A percentile compares a stretch with the other conserved stretches of the same genome.
These are phyloP conservation scores for Ganoderma leucocontextum DNA, from an alignment of 1,284 basidiomycete species.

Conservation along the genomic window DNA sequence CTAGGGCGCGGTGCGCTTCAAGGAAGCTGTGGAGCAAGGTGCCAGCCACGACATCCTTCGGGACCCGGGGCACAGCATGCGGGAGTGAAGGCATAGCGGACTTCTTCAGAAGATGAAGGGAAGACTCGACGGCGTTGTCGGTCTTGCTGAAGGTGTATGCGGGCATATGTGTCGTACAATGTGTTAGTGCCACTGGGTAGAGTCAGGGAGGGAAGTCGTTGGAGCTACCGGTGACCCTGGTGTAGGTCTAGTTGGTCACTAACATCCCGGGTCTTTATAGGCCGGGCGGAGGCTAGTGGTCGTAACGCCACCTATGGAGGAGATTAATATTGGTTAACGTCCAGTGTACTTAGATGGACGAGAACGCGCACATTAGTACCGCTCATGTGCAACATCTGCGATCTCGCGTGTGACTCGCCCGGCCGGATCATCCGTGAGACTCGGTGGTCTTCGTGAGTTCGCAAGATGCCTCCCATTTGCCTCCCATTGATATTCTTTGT, in stretches of 20 bases:
- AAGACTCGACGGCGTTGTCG: conserved; percentile 21
- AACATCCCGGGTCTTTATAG: conserved; percentile 29
- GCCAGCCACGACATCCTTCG: conserved; percentile 20
- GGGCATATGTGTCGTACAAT: conserved; percentile 24
- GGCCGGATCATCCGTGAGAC: conserved; percentile 33
- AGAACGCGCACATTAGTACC: conserved; percentile 23
- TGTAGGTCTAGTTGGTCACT: conserved; percentile 17
- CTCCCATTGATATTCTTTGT: conserved; percentile 1
- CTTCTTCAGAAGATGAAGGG: conserved; percentile 26
- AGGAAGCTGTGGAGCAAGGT: conserved; percentile 40
- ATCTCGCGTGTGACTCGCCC: conserved; percentile 15
- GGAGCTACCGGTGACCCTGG: conserved; percentile 16
- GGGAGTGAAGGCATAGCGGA: conserved; percentile 12
- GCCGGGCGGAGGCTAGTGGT: conserved; percentile 10
- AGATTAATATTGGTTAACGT: conserved; percentile 16
- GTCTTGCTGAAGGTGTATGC: conserved; percentile 27
- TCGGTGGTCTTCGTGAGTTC: not conserved
- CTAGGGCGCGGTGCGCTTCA: conserved; percentile 40
- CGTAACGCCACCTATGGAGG: conserved; percentile 18
- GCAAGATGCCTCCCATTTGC: not conserved
- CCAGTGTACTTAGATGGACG: conserved; percentile 7
- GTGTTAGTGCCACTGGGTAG: not conserved
- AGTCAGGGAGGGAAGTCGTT: conserved; percentile 12
- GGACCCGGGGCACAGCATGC: not conserved
- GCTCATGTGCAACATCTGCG: conserved; percentile 26